Percentiles rank a stretch among this genome's conserved stretches.
Evolutionary conservation across 345 rosid species (phyloP).

Genomic region (Adansonia digitata): DNA sequence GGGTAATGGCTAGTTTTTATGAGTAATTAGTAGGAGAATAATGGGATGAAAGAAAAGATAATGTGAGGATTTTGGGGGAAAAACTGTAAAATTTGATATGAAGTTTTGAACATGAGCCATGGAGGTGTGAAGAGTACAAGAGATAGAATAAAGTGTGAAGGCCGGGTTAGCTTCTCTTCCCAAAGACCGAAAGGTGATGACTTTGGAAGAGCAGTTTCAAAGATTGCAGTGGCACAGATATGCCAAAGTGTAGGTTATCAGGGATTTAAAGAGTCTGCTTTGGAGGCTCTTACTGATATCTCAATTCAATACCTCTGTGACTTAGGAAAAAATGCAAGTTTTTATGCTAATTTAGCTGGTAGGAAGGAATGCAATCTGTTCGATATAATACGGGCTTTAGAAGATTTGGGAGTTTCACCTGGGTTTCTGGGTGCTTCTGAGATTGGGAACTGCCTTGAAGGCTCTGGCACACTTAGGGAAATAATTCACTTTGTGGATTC

Average conservation of each 20-base stretch:
- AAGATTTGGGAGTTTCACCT: slow-evolving; percentile 43
- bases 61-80: slow-evolving; percentile 9
- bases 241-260: slow-evolving; percentile 73
- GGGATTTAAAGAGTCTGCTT: slow-evolving; percentile 59
- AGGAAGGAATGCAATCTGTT: slow-evolving; percentile 78
- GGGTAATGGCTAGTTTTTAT: not conserved
- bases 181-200: slow-evolving; percentile 45
- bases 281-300: slow-evolving; percentile 67
- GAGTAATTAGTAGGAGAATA: not conserved
- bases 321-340: slow-evolving; percentile 58
- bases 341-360: slow-evolving; percentile 68
- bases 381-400: slow-evolving; percentile 60
- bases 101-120: slow-evolving; percentile 65
- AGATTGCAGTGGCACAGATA: slow-evolving; percentile 73
- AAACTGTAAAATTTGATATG: slow-evolving; percentile 34
- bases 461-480: slow-evolving; percentile 43
- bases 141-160: slow-evolving; percentile 28
- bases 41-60: slow-evolving; percentile 26
- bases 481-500: slow-evolving; percentile 48
- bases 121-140: slow-evolving; percentile 44
- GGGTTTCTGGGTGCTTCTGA: slow-evolving; percentile 34
- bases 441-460: slow-evolving; percentile 33
- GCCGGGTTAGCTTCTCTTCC: slow-evolving; percentile 15
- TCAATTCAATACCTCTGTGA: slow-evolving; percentile 61
- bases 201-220: slow-evolving; percentile 62